phyloP scores from a whole-genome alignment of 2,329 filamentous ascomycete genomes.

The Neodidymelliopsis sp. region DNA sequence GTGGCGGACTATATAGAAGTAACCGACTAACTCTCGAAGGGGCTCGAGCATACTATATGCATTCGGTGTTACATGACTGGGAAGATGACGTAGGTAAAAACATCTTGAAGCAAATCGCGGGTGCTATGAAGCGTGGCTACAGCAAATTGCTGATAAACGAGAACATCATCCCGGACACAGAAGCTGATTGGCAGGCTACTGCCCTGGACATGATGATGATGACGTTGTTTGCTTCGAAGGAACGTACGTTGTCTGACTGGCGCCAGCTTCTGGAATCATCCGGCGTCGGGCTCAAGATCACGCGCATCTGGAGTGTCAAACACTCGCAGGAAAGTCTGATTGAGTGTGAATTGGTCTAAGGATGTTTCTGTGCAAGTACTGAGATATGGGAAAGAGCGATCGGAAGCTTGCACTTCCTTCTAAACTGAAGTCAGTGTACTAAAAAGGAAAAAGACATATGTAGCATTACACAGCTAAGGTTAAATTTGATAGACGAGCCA shows the following conservation, averaged over 20 bases:
- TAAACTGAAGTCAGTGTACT: no score
- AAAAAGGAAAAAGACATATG: no score
- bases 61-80: constrained; percentile 24
- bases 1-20: no score
- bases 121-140: constrained; percentile 17
- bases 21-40: constrained; percentile 5
- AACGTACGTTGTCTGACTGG: neutral
- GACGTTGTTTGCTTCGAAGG: neutral
- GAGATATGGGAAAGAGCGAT: no score
- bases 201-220: constrained; percentile 18
- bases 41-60: constrained; percentile 35
- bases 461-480: no score
- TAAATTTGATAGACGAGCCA: no score
- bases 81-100: constrained; percentile 3
- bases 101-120: neutral
- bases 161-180: constrained; percentile 14
- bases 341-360: neutral
- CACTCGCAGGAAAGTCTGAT: neutral
- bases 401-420: no score
- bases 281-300: neutral
- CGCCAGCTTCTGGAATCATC: neutral
- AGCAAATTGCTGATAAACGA: constrained; percentile 20
- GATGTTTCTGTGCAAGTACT: no score
- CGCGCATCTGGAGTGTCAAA: neutral
- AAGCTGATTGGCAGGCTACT: constrained; percentile 14